These are phyloP conservation scores for Hymenoscyphus occultus DNA, from an alignment of 2,329 filamentous ascomycete genomes.

Conservation along the genomic window DNA sequence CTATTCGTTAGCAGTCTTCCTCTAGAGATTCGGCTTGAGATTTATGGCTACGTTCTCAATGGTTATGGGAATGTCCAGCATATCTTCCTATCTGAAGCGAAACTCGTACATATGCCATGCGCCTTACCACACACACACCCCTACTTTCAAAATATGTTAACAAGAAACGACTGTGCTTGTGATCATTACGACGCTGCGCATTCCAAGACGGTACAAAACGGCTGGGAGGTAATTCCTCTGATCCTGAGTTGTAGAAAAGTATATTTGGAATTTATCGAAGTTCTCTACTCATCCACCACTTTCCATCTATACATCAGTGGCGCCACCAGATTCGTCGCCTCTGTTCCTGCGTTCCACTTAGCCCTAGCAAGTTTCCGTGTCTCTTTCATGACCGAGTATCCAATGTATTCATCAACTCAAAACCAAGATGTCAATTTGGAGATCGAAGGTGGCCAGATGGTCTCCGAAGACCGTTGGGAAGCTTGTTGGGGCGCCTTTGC, in stretches of 20 bases:
- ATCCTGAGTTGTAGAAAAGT: background rate
- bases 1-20: too few relatives aligned
- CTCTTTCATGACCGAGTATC: background rate
- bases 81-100: too few relatives aligned
- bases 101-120: too few relatives aligned
- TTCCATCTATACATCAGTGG: background rate
- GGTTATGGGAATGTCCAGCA: too few relatives aligned
- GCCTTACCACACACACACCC: too few relatives aligned
- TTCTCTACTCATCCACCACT: background rate
- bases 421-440: background rate
- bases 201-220: background rate
- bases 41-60: too few relatives aligned
- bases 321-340: background rate
- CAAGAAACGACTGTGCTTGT: too few relatives aligned
- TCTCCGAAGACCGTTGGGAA: background rate
- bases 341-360: background rate
- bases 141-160: too few relatives aligned
- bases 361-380: too few relatives aligned
- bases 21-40: too few relatives aligned
- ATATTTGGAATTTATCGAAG: background rate
- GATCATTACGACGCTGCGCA: too few relatives aligned
- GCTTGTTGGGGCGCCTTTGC: background rate
- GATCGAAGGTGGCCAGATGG: too few relatives aligned
- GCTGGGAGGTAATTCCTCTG: background rate
- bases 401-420: background rate